Conservation (phyloP, 805 yeast genomes). For the Saturnispora mendoncae region DNA sequence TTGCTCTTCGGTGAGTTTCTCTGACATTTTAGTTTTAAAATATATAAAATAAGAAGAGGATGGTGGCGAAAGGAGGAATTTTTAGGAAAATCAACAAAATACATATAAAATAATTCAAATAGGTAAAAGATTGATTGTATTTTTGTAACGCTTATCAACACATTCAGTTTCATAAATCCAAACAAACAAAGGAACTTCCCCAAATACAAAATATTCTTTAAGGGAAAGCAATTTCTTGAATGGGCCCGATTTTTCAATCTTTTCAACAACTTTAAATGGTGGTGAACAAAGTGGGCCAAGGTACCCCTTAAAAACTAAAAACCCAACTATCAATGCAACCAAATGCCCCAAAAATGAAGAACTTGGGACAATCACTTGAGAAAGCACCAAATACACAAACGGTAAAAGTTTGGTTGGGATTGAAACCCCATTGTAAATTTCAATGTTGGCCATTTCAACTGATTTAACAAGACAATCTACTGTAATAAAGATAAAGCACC, state of each 20-base stretch:
- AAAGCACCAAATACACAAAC: conserved; percentile 38
- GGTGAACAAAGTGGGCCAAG: conserved; percentile 52
- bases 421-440: conserved; percentile 27
- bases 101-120: neutral
- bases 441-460: conserved; percentile 13
- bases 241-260: conserved; percentile 41
- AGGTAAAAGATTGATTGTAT: neutral
- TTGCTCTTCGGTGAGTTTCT: conserved; percentile 89
- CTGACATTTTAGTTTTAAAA: conserved; percentile 39
- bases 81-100: neutral
- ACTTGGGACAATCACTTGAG: conserved; percentile 49
- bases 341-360: conserved; percentile 70
- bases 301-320: conserved; percentile 47
- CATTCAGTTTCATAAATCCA: conserved; percentile 5
- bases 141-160: conserved; percentile 1
- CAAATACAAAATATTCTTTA: conserved; percentile 4
- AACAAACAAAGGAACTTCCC: neutral
- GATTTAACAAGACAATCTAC: conserved; percentile 42
- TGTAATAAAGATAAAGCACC: conserved; percentile 61
- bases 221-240: conserved; percentile 32
- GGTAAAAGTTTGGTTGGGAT: conserved; percentile 60
- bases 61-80: neutral
- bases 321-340: conserved; percentile 61
- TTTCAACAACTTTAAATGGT: conserved; percentile 53
- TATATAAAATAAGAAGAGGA: neutral